These are phyloP conservation scores for Wickerhamiella qilinensis DNA, from an alignment of 805 yeast genomes.

Conservation along the genomic window DNA sequence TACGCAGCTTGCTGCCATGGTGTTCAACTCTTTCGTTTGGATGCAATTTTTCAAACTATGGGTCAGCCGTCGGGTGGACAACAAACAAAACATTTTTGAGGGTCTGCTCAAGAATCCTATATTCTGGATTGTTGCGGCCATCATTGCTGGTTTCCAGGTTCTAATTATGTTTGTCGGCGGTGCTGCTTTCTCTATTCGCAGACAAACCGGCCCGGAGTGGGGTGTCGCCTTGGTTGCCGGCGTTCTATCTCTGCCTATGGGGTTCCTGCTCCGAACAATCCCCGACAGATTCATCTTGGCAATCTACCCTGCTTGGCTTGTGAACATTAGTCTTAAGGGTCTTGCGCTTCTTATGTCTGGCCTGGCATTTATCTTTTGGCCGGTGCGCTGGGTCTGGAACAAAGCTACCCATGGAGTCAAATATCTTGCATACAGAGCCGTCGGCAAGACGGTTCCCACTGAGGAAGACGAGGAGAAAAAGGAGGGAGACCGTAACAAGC, in stretches of 20 bases:
- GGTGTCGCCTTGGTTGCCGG: conserved; percentile 76
- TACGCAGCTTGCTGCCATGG: conserved; percentile 60
- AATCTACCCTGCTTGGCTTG: conserved; percentile 47
- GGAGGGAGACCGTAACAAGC: conserved; percentile 5
- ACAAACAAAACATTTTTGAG: conserved; percentile 66
- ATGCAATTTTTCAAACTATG: conserved; percentile 87
- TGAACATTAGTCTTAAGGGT: conserved; percentile 21
- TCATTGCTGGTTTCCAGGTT: conserved; percentile 75
- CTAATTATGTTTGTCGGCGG: conserved; percentile 96
- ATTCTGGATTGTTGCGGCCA: conserved; percentile 50
- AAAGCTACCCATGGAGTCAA: conserved; percentile 3
- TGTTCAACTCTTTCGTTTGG: conserved; percentile 96
- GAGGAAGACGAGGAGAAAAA: conserved; percentile 10
- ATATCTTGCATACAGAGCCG: conserved; percentile 5
- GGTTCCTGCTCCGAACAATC: conserved; percentile 53
- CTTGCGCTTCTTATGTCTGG: conserved; percentile 11
- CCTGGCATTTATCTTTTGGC: conserved; percentile 15
- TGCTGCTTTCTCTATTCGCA: conserved; percentile 70
- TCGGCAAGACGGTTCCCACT: conserved; percentile 11
- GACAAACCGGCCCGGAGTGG: conserved; percentile 82
- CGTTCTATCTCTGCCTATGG: conserved; percentile 62
- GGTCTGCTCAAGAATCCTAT: conserved; percentile 72
- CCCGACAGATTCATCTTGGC: conserved; percentile 66
- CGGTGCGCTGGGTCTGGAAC: conserved; percentile 11
- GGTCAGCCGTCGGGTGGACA: conserved; percentile 78